phyloP scores from a whole-genome alignment of 176 grass and related monocot genomes.

The Urochloa ruziziensis region DNA sequence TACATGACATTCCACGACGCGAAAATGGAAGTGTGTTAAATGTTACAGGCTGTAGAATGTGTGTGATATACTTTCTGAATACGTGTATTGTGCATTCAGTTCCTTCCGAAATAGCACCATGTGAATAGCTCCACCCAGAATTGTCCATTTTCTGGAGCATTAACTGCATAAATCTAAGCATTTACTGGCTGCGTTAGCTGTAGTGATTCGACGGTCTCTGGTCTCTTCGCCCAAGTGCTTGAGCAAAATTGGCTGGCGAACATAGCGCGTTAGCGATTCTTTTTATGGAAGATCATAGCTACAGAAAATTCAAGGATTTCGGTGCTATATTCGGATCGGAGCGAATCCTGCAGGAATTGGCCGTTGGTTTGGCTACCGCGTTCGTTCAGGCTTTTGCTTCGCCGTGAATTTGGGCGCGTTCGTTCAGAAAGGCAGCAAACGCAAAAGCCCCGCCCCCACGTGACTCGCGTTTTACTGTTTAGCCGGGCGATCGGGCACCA shows the following conservation, averaged over 20 bases:
- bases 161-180: neutral
- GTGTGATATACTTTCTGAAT: neutral
- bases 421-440: neutral
- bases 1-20: neutral
- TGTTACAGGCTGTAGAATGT: neutral
- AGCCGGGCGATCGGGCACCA: neutral
- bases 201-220: neutral
- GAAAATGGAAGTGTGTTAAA: neutral
- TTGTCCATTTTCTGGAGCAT: neutral
- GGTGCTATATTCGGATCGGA: no score
- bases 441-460: neutral
- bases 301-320: neutral
- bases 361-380: neutral
- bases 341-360: neutral
- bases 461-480: neutral
- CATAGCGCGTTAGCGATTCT: neutral
- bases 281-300: neutral
- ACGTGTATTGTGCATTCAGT: neutral
- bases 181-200: neutral
- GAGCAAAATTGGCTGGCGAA: neutral
- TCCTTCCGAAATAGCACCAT: neutral
- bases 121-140: neutral
- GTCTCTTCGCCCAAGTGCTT: neutral
- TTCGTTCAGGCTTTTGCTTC: no score
- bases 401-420: neutral